Evolutionary conservation across 306 rosid genomes (phyloP), one percentile per base, ranked within the genome.

Genomic region (Cicer arietinum): DNA sequence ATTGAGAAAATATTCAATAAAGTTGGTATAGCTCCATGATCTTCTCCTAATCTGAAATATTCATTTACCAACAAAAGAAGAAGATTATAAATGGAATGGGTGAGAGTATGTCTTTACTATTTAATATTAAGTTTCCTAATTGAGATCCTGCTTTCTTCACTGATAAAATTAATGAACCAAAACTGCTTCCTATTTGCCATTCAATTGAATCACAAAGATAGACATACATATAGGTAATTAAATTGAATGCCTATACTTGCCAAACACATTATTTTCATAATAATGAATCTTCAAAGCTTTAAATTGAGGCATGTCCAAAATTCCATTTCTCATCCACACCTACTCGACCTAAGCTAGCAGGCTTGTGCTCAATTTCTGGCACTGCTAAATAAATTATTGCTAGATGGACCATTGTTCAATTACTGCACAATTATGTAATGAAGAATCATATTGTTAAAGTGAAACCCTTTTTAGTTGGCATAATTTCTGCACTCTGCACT

Each of bases 381-480:
- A 20, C 17, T 66, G 47, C 7, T 63, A 43, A 16, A 57, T 8
- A 43, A 17, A 43, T 47, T 13, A 41, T 8, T 17, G 18, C 6
- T 44, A 40, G 64, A 57, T 80, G 77, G 53, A 71, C 85, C 81
- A 53, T 45, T 54, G 46, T 54, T 76, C 77, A 81, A 70, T 81
- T 76, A 76, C 85, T 53, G 22, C 74, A 64, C 11, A 63, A 53
- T 76, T 81, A 77, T 73, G 81, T 67, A 72, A 10, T 10, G 10
- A 57, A 43, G 50, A 59, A 73, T 72, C n/a, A 67, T 67, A 52
- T 65, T 72, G 60, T 66, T 71, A 79, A 69, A 73, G 77, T 10
- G 57, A 60, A 70, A 47, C 67, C 74, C 10, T 62, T 81, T 63
- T 58, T 80, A 37, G 84, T 71, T 75, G 83, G 86, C 80, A n/a